Evolutionary conservation across 768 basidiomycete species (phyloP), one percentile per base, ranked within the genome.

Genomic region (Royoungia palumana): DNA sequence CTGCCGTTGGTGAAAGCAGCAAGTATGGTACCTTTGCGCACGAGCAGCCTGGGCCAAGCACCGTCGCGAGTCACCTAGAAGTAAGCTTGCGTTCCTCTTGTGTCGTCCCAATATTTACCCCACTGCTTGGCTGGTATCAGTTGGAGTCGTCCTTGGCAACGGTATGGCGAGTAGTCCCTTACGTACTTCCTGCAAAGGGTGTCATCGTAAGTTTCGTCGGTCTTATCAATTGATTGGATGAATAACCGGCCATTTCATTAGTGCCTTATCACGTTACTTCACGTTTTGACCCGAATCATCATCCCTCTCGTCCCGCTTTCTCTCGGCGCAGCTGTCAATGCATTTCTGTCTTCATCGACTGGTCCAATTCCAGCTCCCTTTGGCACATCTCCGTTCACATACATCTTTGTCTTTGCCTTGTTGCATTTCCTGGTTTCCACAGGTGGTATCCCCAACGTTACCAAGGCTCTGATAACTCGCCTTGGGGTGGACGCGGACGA

Each of bases 401-500:
- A 81, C 58, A 72, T 95, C 5, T 72, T 85, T 25, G 69, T 72
- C 8, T 95, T 92, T 57, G 80, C 84, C 25, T 72, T 70, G 20
- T 61, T 94, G 44, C 79, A 85, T 19, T 87, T 89, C 67, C 66
- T 93, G 25, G 81, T 89, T 67, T 83, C 88, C 22, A 79, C 78
- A 45, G 88, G 87, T 20, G 92, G 92, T 21, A 68, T 95, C 20
- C 68, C 77, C 20, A 87, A 85, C 28, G 67, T 91, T 40, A 79
- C 80, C 38, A 80, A 83, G 64, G 77, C 77, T 25, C 73, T 92
- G 3, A 94, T 91, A 88, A 79, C 85, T 2, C 89, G 92, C 2
- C 87, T 98, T 36, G 87, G 92, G 79, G 90, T 92, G 67, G 89
- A 83, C 64, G 89, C 88, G 0, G 90, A 94, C 62, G 72, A 85